These are phyloP conservation scores for Yamadazyma atlantica DNA, from an alignment of 1,139 yeast species.

Conservation along the genomic window DNA sequence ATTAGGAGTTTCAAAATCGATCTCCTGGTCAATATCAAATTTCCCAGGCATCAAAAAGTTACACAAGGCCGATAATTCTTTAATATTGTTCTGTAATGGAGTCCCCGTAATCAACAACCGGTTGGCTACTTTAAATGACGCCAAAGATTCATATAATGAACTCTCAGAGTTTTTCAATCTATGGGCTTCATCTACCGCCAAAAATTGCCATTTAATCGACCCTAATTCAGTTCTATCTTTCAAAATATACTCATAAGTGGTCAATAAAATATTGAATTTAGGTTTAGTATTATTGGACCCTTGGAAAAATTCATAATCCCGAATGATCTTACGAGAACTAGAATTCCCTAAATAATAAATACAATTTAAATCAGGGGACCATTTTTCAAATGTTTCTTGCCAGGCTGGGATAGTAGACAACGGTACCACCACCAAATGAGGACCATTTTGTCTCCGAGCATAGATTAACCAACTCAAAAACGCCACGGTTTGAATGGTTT, in stretches of 20 bases:
- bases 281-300: conserved; percentile 55
- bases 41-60: conserved; percentile 96
- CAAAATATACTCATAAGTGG: conserved; percentile 94
- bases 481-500: conserved; percentile 95
- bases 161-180: conserved; percentile 92
- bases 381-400: conserved; percentile 97
- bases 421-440: conserved; percentile 95
- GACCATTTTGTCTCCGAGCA: conserved; percentile 95
- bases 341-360: conserved; percentile 92
- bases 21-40: conserved; percentile 85
- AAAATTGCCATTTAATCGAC: conserved; percentile 85
- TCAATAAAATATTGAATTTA: conserved; percentile 82
- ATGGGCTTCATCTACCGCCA: conserved; percentile 99
- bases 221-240: conserved; percentile 85
- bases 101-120: conserved; percentile 95
- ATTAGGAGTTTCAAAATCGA: conserved; percentile 89
- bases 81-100: conserved; percentile 92
- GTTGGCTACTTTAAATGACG: conserved; percentile 79
- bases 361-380: conserved; percentile 97
- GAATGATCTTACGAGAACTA: conserved; percentile 74
- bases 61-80: conserved; percentile 92
- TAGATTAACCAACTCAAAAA: conserved; percentile 92
- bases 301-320: conserved; percentile 78
- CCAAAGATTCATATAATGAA: conserved; percentile 84
- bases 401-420: conserved; percentile 96